Evolutionary conservation across 2,329 filamentous ascomycete species (phyloP), one percentile per base, ranked within the genome.

Genomic region (Elsinoe fawcettii): DNA sequence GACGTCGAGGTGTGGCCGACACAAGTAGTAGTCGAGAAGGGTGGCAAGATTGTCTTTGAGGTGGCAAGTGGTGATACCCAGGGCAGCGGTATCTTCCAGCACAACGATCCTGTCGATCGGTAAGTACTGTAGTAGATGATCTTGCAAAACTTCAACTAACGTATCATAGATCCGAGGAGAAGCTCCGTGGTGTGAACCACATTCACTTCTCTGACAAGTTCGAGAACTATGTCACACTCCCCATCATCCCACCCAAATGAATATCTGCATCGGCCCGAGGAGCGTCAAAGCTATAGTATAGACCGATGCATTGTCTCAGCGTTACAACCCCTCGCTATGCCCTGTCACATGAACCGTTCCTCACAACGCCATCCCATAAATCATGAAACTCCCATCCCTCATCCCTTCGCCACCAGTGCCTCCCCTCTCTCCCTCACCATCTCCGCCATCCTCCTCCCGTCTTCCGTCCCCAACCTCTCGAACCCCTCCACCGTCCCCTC

Each of bases 1-100:
- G 82, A 86, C 60, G 72, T 86, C 0, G 83, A 86, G 65, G 66
- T 86, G 0, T 86, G 82, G 83, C 82, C 83, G 0, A 85, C 82
- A 0, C 83, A 82, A 59, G 80, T 85, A 0, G 70, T 84, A 0
- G 70, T 77, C 1, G 75, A 75, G 60, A 73, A 74, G 60, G 81
- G 81, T 0, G 77, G 74, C 0, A 75, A 71, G 63, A 62, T 84
- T 14, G 73, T 83, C 2, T 75, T 85, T 41, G 81, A 84, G 66
- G 71, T 84, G 2, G 67, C 74, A 5, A 75, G 72, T 43, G 78
- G 78, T 1, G 82, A 85, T 67, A 84, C 82, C 0, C 80, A 84
- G 60, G 82, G 82, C 0, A 75, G 73, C 32, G 82, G 80, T 0
- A 74, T 82, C 22, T 84, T 84, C 65, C 67, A 71, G 60, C 81